phyloP scores from a whole-genome alignment of 2,329 filamentous ascomycete species.

The Pseudogymnoascus verrucosus region DNA sequence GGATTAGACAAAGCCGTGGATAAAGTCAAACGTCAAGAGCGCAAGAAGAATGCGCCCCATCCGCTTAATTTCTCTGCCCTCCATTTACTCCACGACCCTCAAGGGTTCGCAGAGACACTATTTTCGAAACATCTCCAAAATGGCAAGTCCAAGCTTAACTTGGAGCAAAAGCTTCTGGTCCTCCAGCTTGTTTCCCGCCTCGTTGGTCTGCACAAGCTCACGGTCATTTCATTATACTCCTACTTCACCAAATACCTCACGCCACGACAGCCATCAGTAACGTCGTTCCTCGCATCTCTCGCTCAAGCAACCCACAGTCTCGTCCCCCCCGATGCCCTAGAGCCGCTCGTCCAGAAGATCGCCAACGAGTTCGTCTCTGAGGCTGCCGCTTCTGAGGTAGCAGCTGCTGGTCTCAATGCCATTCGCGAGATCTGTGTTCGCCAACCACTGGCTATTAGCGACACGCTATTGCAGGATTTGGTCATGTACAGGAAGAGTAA shows the following conservation, averaged over 20 bases:
- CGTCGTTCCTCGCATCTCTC: slow-evolving; percentile 83
- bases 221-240: slow-evolving; percentile 83
- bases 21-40: slow-evolving; percentile 75
- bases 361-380: slow-evolving; percentile 98
- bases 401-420: slow-evolving; percentile 83
- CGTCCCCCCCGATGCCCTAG: slow-evolving; percentile 85
- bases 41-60: slow-evolving; percentile 80
- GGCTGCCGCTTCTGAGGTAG: slow-evolving; percentile 82
- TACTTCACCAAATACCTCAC: slow-evolving; percentile 93
- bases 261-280: slow-evolving; percentile 80
- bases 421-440: slow-evolving; percentile 90
- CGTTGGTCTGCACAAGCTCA: slow-evolving; percentile 87
- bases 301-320: slow-evolving; percentile 87
- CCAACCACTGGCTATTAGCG: slow-evolving; percentile 92
- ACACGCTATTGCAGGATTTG: slow-evolving; percentile 89
- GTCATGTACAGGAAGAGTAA: slow-evolving; percentile 96
- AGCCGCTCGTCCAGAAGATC: slow-evolving; percentile 88
- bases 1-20: slow-evolving; percentile 71
- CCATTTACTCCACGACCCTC: slow-evolving; percentile 87
- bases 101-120: slow-evolving; percentile 82
- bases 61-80: slow-evolving; percentile 93
- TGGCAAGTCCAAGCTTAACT: slow-evolving; percentile 71
- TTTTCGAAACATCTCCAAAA: slow-evolving; percentile 90
- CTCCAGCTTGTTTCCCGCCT: slow-evolving; percentile 85
- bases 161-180: slow-evolving; percentile 85